These are phyloP conservation scores for Graphilbum ipis-grandicollis DNA, from an alignment of 2,329 filamentous ascomycete species.

Conservation along the genomic window DNA sequence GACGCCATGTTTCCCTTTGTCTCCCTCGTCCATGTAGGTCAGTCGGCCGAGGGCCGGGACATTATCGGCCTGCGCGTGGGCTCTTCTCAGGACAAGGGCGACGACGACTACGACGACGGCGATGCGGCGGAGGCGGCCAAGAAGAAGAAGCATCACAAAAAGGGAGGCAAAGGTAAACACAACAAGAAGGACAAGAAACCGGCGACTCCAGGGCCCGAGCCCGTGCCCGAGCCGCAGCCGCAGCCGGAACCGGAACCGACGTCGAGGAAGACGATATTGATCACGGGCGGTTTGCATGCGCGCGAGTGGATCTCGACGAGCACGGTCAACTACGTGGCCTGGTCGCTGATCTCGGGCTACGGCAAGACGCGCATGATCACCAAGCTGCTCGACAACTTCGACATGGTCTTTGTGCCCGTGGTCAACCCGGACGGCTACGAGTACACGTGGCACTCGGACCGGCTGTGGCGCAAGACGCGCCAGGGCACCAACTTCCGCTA, in stretches of 20 bases:
- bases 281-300: constrained; percentile 79
- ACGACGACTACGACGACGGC: neutral
- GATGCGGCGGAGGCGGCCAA: neutral
- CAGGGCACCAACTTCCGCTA: constrained; percentile 69
- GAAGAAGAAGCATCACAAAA: neutral
- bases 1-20: constrained; percentile 67
- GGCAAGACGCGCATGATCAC: constrained; percentile 56
- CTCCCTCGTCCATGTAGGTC: constrained; percentile 64
- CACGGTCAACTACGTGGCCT: constrained; percentile 80
- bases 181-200: neutral
- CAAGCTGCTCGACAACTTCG: constrained; percentile 64
- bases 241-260: neutral
- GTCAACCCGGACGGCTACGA: constrained; percentile 89
- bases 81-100: constrained; percentile 8
- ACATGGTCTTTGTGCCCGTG: constrained; percentile 76
- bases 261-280: constrained; percentile 16
- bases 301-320: constrained; percentile 93
- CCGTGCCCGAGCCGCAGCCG: neutral
- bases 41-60: constrained; percentile 72
- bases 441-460: constrained; percentile 82
- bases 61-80: constrained; percentile 72
- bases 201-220: no score
- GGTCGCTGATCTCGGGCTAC: constrained; percentile 71
- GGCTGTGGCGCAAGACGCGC: constrained; percentile 87
- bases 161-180: neutral